Evolutionary conservation across 495 filamentous ascomycete species (phyloP).

Genomic region (Neurospora tetraspora): DNA sequence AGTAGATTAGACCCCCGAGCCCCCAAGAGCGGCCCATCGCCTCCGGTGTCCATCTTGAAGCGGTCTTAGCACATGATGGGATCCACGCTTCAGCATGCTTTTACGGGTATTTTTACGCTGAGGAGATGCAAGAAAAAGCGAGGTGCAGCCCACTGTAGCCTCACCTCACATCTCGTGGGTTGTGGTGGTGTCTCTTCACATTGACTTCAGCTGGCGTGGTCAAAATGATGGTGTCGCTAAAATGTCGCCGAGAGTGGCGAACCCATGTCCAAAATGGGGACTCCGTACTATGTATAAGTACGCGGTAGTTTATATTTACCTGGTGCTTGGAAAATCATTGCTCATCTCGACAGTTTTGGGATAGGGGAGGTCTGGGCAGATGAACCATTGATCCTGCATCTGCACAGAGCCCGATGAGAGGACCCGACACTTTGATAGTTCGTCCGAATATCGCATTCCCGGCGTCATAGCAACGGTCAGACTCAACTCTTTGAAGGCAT

Average conservation of each 20-base stretch:
- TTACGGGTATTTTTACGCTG: no score
- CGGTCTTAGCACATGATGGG: neutral
- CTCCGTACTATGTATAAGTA: neutral
- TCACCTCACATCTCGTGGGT: no score
- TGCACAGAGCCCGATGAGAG: neutral
- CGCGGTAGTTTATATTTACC: neutral
- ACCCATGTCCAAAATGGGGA: neutral
- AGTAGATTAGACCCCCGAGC: neutral
- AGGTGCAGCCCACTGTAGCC: neutral
- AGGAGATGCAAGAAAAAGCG: neutral
- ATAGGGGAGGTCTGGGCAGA: neutral
- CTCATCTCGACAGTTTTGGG: neutral
- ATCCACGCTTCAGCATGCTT: neutral
- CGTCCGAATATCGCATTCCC: neutral
- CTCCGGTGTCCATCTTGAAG: neutral
- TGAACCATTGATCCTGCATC: no score
- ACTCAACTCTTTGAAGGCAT: neutral
- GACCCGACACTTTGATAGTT: neutral
- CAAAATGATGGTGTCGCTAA: neutral
- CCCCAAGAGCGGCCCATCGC: neutral
- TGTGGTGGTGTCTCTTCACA: no score
- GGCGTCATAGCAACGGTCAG: no score
- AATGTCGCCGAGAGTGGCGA: neutral
- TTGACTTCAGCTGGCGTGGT: neutral
- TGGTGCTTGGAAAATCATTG: neutral